Base-by-base conservation (phyloP, 2,329 filamentous ascomycete species). In the Pseudocercospora eumusae region DNA sequence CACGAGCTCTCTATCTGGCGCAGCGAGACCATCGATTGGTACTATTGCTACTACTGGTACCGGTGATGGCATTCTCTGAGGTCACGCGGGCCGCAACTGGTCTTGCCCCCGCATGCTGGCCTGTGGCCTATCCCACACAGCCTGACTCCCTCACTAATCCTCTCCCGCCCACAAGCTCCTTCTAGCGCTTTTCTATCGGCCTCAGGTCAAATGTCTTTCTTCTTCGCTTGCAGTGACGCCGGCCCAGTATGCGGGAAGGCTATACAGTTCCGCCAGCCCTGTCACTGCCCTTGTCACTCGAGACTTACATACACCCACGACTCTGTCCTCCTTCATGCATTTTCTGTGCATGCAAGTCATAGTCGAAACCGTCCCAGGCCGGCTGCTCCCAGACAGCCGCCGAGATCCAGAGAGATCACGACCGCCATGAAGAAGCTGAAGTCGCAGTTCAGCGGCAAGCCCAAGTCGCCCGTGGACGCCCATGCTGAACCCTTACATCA, bases 391-490 rank as follows among this genome's bases (percentile, higher is more conserved):
- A 56, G 52, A 59, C 52, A 45, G 53, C 36, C 57, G 57, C 25
- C 59, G 52, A 31, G 33, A 44, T 45, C 44, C 52, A 53, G 56
- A 47, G 50, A 57, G 55, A n/a, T 58, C 44, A 44, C 56, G 40
- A 15, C 56, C 56, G 55, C 61, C 61, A 63, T 63, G 61, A 63
- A 59, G n/a, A 59, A 42, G 7, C 18, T 62, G 23, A 54, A 47
- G 54, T 44, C 61, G 21, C 36, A 31, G 9, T 31, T 63, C 20
- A 47, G 50, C 13, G 59, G 21, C 47, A 63, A 47, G 54, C 21
- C 28, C 15, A 47, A 44, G 23, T 28, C 23, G 15, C 18, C 18
- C 52, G 21, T 11, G 47, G 9, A 45, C 25, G 50, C 15, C 18
- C 42, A 45, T 45, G 33, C n/a, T 36, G 42, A 45, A 53, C 31